Evolutionary conservation across 371 early-diverging fungal species (phyloP).

Genomic region (Mucor indicus): DNA sequence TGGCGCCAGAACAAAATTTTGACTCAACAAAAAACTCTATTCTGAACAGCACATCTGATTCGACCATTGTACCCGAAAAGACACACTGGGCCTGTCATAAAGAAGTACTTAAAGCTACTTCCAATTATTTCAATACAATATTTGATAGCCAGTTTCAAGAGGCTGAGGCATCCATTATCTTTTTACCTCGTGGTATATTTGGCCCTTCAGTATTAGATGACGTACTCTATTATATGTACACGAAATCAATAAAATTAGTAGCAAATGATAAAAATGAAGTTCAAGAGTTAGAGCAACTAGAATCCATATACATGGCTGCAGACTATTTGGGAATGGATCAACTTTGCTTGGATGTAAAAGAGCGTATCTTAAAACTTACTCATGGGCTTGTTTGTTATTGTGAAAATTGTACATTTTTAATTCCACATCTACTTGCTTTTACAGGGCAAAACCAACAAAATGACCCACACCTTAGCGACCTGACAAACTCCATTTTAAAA

Average conservation of each 20-base stretch:
- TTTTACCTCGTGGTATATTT: constrained; percentile 33
- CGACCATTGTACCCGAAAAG: constrained; percentile 16
- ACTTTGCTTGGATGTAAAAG: constrained; percentile 14
- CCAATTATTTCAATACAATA: constrained; percentile 39
- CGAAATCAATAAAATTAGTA: constrained; percentile 7
- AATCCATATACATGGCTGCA: constrained; percentile 27
- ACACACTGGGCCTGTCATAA: constrained; percentile 36
- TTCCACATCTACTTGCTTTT: constrained; percentile 23
- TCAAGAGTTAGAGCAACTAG: constrained; percentile 6
- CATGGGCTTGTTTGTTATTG: constrained; percentile 31
- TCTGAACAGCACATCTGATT: background rate
- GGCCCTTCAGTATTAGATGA: constrained; percentile 21
- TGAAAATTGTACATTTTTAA: constrained; percentile 12
- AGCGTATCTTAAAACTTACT: constrained; percentile 12
- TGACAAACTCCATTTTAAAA: constrained; percentile 15
- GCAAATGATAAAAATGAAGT: background rate
- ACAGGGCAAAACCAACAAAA: constrained; percentile 16
- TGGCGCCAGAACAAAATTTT: constrained; percentile 12
- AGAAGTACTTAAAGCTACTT: constrained; percentile 25
- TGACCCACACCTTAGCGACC: constrained; percentile 9
- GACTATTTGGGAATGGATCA: constrained; percentile 35
- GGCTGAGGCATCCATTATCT: constrained; percentile 29
- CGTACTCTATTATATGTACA: constrained; percentile 35
- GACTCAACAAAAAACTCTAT: background rate
- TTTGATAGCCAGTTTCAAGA: constrained; percentile 40